phyloP scores from a whole-genome alignment of 2,329 filamentous ascomycete species.

The Clonostachys rhizophaga region DNA sequence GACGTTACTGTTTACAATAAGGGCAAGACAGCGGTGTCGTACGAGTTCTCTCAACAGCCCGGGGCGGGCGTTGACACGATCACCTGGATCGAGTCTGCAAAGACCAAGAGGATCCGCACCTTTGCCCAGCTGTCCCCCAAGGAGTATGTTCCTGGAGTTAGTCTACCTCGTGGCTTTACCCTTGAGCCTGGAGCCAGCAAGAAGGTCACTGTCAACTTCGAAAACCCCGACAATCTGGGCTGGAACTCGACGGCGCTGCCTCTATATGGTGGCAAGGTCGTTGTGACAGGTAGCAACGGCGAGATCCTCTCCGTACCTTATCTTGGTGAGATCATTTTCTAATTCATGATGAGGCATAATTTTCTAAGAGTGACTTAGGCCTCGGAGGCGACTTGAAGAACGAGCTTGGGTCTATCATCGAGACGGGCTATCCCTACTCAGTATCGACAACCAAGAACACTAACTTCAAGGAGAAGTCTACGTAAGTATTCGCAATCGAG shows the following conservation, averaged over 20 bases:
- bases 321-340: constrained; percentile 1
- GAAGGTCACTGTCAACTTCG: constrained; percentile 18
- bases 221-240: constrained; percentile 14
- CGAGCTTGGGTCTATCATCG: constrained; percentile 10
- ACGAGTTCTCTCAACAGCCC: constrained; percentile 17
- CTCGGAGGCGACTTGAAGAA: constrained; percentile 13
- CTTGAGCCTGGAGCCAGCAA: constrained; percentile 15
- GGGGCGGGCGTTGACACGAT: constrained; percentile 29
- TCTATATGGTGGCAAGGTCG: constrained; percentile 25
- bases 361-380: constrained; percentile 2
- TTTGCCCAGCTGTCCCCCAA: constrained; percentile 11
- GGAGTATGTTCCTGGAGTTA: constrained; percentile 7
- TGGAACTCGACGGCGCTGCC: constrained; percentile 21
- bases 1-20: constrained; percentile 25
- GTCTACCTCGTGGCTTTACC: constrained; percentile 11
- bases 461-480: not conserved
- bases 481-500: not conserved
- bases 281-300: constrained; percentile 18
- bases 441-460: constrained; percentile 3
- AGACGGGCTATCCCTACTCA: constrained; percentile 6
- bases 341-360: no score
- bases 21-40: constrained; percentile 22
- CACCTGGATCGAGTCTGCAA: constrained; percentile 5
- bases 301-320: constrained; percentile 25
- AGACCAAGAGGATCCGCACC: constrained; percentile 8